These are phyloP conservation scores for Bryum argenteum DNA, from an alignment of 225 moss, liverwort and hornwort species.

Conservation along the genomic window DNA sequence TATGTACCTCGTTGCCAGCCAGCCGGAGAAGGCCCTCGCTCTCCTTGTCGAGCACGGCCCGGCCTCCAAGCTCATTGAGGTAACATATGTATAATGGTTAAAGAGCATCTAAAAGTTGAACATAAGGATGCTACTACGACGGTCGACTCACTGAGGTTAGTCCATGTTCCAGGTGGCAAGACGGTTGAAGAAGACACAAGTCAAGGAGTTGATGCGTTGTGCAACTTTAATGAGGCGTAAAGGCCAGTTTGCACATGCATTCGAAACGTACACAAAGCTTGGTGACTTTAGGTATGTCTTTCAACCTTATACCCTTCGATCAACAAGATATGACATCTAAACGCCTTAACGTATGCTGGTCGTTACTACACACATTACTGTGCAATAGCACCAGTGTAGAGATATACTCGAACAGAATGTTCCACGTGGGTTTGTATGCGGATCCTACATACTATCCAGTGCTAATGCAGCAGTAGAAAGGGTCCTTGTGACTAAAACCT, in stretches of 20 bases:
- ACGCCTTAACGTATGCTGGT: background rate
- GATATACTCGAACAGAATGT: background rate
- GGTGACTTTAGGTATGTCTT: conserved; percentile 76
- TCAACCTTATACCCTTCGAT: background rate
- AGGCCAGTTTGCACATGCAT: conserved; percentile 86
- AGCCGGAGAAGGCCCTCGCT: conserved; percentile 73
- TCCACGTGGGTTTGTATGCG: background rate
- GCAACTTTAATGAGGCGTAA: conserved; percentile 75
- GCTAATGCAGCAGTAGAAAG: background rate
- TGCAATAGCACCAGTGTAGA: background rate
- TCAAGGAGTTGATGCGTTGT: conserved; percentile 66
- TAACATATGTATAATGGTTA: conserved; percentile 23
- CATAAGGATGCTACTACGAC: background rate
- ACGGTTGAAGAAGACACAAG: conserved; percentile 78
- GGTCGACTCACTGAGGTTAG: background rate
- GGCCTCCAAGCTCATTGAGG: conserved; percentile 88
- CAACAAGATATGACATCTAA: too few species aligned
- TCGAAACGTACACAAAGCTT: conserved; percentile 85
- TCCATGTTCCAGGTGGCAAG: conserved; percentile 64
- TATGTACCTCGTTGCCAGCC: conserved; percentile 82
- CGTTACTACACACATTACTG: background rate
- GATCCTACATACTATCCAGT: background rate
- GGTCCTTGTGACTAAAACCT: background rate
- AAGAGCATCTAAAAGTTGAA: background rate
- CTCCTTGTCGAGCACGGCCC: conserved; percentile 83